Conservation (phyloP, 106 monocot genomes). For the Amphibolis antarctica region DNA sequence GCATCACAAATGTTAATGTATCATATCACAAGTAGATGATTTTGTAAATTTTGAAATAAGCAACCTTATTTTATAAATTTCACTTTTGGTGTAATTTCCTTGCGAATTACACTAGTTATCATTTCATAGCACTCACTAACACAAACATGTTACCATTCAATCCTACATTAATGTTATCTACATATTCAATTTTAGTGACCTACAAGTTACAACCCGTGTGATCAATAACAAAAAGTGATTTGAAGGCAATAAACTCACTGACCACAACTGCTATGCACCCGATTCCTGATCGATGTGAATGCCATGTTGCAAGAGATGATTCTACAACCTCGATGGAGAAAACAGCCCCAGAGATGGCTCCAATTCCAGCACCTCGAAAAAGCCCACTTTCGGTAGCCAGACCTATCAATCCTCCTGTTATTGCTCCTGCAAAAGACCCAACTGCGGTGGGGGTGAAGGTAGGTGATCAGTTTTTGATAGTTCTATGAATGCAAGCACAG, state of each 20-base stretch:
- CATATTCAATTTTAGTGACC: no score
- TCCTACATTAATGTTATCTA: no score
- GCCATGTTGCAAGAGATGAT: slow-evolving; percentile 32
- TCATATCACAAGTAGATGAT: no score
- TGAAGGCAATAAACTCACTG: background rate
- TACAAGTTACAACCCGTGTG: no score
- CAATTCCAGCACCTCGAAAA: slow-evolving; percentile 47
- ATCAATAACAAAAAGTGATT: background rate
- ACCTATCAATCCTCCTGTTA: slow-evolving; percentile 46
- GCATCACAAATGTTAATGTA: no score
- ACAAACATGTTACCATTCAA: no score
- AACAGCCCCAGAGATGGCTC: slow-evolving; percentile 51
- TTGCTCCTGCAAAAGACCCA: slow-evolving; percentile 34
- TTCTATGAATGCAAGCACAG: background rate
- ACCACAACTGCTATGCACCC: slow-evolving; percentile 38
- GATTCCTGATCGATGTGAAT: slow-evolving; percentile 20
- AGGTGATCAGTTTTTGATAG: background rate
- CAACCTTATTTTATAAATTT: no score
- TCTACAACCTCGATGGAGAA: slow-evolving; percentile 53
- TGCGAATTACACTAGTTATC: no score
- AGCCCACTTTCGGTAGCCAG: slow-evolving; percentile 43
- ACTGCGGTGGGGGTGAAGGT: slow-evolving; percentile 17
- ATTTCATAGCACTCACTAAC: no score
- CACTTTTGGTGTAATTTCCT: no score
- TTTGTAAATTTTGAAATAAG: no score